A percentile compares a stretch with the other conserved stretches of the same genome.
Evolutionary conservation across 1,139 yeast genomes (phyloP).

Genomic region (Protomyces inouyei): DNA sequence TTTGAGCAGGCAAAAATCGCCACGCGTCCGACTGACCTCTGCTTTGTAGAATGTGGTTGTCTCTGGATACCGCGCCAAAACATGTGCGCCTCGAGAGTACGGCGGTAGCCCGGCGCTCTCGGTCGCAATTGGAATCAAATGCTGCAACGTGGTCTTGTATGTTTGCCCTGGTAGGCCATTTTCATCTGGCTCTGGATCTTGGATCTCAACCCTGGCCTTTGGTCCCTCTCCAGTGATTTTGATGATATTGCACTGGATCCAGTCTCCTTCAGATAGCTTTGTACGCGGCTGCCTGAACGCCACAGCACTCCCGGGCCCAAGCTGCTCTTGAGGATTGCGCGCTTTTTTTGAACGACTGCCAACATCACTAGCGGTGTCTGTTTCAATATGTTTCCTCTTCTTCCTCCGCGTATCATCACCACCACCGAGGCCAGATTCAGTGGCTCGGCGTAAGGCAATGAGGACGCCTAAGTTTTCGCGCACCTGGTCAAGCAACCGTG

Average conservation of each 20-base stretch:
- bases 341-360: not conserved
- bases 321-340: constrained; percentile 1
- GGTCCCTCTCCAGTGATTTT: constrained; percentile 71
- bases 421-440: constrained; percentile 28
- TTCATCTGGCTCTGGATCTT: constrained; percentile 98
- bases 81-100: constrained; percentile 73
- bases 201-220: constrained; percentile 63
- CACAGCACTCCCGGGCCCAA: constrained; percentile 66
- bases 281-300: constrained; percentile 57
- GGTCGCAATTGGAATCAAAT: constrained; percentile 69
- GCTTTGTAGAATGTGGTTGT: constrained; percentile 97
- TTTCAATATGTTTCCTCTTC: constrained; percentile 31
- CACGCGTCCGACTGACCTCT: constrained; percentile 70
- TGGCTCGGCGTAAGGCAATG: constrained; percentile 33
- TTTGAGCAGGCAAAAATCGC: constrained; percentile 68
- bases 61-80: constrained; percentile 92
- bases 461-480: constrained; percentile 32
- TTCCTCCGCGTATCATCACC: constrained; percentile 31
- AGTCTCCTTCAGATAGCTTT: constrained; percentile 69
- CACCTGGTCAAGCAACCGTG: constrained; percentile 31
- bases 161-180: constrained; percentile 45
- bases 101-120: constrained; percentile 47
- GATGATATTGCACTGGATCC: constrained; percentile 94
- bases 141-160: constrained; percentile 76
- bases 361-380: not conserved